Evolutionary conservation across 2,329 filamentous ascomycete genomes (phyloP).

Genomic region (Emmonsiellopsis sp.): DNA sequence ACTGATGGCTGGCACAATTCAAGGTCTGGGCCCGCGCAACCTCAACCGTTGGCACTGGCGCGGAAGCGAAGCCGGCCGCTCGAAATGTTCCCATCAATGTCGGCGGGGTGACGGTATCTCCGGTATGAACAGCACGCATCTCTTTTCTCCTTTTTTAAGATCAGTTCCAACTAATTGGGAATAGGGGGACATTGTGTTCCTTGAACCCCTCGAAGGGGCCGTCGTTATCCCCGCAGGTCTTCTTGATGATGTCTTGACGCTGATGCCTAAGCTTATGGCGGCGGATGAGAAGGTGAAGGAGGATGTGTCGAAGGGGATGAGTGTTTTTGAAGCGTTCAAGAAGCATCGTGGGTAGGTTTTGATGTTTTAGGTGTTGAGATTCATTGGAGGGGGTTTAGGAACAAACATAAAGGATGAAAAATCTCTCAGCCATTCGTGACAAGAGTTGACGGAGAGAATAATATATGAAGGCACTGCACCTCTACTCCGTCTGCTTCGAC

Average conservation of each 20-base stretch:
- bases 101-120: slow-evolving; percentile 31
- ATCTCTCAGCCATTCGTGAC: too few species aligned
- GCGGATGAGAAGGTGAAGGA: slow-evolving; percentile 54
- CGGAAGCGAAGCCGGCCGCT: slow-evolving; percentile 33
- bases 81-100: slow-evolving; percentile 32
- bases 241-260: slow-evolving; percentile 49
- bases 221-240: slow-evolving; percentile 57
- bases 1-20: background rate
- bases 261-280: slow-evolving; percentile 44
- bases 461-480: too few species aligned
- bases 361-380: too few species aligned
- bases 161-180: background rate
- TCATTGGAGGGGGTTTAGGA: too few species aligned
- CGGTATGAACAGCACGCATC: slow-evolving; percentile 21
- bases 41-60: slow-evolving; percentile 37
- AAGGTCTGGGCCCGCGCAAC: slow-evolving; percentile 36
- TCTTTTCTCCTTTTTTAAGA: background rate
- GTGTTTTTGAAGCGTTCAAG: slow-evolving; percentile 58
- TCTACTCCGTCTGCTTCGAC: too few species aligned
- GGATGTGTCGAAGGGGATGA: slow-evolving; percentile 54
- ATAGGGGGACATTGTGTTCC: slow-evolving; percentile 58
- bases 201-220: slow-evolving; percentile 59
- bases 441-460: too few species aligned
- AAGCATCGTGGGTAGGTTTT: slow-evolving; percentile 34
- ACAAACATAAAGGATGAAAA: too few species aligned